phyloP scores from a whole-genome alignment of 495 filamentous ascomycete genomes.

The Viridothelium virens region DNA sequence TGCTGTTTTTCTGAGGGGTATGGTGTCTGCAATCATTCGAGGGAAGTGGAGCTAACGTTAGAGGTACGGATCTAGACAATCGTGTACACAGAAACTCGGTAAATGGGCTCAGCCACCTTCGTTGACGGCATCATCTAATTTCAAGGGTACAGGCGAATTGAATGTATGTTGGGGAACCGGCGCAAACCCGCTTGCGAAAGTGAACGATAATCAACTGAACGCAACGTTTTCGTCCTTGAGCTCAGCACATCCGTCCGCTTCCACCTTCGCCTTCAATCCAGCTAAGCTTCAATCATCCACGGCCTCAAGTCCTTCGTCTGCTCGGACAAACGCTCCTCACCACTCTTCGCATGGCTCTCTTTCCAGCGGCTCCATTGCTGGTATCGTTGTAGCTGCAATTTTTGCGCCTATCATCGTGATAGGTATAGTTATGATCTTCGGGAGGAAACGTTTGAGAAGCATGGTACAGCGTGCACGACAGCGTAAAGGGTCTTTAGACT shows the following conservation, averaged over 20 bases:
- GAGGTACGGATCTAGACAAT: neutral
- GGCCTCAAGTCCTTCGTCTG: neutral
- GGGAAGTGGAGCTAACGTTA: neutral
- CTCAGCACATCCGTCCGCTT: conserved; percentile 14
- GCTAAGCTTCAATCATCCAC: neutral
- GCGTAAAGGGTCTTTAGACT: neutral
- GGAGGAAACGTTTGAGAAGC: neutral
- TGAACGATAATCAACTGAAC: conserved; percentile 1
- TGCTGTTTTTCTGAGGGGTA: conserved; percentile 4
- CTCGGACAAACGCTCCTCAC: neutral
- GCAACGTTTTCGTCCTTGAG: conserved; percentile 14
- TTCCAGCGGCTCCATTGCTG: conserved; percentile 8
- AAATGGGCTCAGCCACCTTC: neutral
- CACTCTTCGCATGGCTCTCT: conserved; percentile 2
- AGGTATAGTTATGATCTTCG: neutral
- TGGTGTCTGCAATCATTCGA: neutral
- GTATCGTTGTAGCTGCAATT: neutral
- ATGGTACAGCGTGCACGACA: neutral
- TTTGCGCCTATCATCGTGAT: neutral
- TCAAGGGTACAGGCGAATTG: neutral
- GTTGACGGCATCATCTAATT: neutral
- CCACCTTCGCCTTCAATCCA: conserved; percentile 18
- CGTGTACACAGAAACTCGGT: conserved; percentile 10
- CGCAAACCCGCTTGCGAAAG: conserved; percentile 11
- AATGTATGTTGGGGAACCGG: conserved; percentile 11